Evolutionary conservation across 768 basidiomycete species (phyloP), one percentile per base, ranked within the genome.

Genomic region (Amanita fuliginea): DNA sequence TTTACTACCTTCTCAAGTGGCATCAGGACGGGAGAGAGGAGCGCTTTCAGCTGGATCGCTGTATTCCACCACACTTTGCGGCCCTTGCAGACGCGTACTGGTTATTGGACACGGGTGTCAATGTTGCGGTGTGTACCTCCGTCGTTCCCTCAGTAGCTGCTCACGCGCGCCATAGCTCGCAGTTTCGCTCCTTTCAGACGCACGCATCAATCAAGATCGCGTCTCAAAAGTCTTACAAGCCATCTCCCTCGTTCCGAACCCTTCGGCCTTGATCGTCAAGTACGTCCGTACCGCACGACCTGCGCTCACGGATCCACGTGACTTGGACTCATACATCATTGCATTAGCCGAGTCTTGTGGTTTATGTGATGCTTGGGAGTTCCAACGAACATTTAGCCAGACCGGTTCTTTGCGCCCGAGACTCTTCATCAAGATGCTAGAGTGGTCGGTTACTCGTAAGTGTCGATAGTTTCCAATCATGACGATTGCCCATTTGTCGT

Each of bases 1-100:
- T 88, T 1, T 92, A 88, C 64, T 90, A 81, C 59, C 66, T 92
- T 53, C 70, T 92, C 51, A 88, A 86, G 60, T 88, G 82, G 83
- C 78, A 83, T 52, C 70, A 75, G 57, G 84, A 88, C 59, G 74
- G 76, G 4, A 65, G 72, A 60, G 68, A 84, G 71, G 59, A 71
- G 53, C 57, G 62, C 52, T 69, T 86, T 68, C 64, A 67, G 59
- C 47, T 68, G 62, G 62, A 77, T 62, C 66, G 74, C 24, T 78
- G 74, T 56, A 81, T 92, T 53, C 80, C 85, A 3, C 82, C 86
- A 2, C 88, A 89, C 56, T 90, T 89, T 57, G 70, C 74, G 6
- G 67, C 73, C 3, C 72, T 91, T 42, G 77, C 85, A n/a, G 83
- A 87, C 66, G 88, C 89, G 58, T 91, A 91, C 66, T 92, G 85